Evolutionary conservation across 768 basidiomycete genomes (phyloP).

Genomic region (Russula dissimulans): DNA sequence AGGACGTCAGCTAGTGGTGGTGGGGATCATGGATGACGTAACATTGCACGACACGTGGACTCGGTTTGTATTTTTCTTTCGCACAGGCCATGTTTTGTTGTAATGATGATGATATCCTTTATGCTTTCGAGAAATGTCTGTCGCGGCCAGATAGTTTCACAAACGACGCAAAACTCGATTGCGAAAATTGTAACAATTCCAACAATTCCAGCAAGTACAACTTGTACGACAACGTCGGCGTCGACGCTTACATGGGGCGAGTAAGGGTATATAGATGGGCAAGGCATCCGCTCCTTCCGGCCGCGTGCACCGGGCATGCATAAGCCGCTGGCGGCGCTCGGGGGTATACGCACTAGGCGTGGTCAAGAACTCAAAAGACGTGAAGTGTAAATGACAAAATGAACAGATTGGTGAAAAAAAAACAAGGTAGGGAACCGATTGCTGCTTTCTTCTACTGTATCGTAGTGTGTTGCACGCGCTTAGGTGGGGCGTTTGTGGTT

Average conservation of each 20-base stretch:
- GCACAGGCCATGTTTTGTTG: too few species aligned
- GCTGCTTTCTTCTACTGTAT: too few species aligned
- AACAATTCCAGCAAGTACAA: too few species aligned
- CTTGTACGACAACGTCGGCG: background rate
- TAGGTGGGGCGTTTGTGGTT: background rate
- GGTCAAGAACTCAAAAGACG: background rate
- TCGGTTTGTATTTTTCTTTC: background rate
- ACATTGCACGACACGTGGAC: background rate
- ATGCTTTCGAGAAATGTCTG: background rate
- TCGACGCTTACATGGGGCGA: background rate
- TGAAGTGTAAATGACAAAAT: too few species aligned
- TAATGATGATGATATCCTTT: background rate
- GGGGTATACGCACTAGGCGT: conserved; percentile 1
- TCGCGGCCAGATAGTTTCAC: background rate
- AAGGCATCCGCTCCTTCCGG: background rate
- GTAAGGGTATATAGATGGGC: background rate
- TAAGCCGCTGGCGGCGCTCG: background rate
- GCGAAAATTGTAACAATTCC: background rate
- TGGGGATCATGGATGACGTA: too few species aligned
- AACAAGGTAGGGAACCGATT: background rate
- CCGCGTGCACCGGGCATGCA: background rate
- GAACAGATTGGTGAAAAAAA: background rate
- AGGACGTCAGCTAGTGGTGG: conserved; percentile 4
- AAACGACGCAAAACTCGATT: background rate
- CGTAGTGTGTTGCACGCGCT: background rate